A percentile compares a stretch with the other conserved stretches of the same genome.
phyloP scores from a whole-genome alignment of 1,139 yeast species.

The Lodderomyces margitis region DNA sequence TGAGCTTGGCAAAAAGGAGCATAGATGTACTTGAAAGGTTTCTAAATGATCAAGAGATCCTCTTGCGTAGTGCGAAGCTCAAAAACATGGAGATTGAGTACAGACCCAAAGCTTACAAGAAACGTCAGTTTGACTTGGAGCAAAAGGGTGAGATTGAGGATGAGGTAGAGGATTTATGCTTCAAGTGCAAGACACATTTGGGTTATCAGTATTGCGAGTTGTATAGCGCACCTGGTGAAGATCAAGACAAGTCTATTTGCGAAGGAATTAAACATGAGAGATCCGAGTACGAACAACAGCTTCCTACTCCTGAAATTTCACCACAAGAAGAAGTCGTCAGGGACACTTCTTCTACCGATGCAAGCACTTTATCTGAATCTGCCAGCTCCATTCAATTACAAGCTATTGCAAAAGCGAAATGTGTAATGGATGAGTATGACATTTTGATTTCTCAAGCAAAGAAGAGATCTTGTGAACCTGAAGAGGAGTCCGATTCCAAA shows the following conservation, averaged over 20 bases:
- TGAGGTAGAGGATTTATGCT: slow-evolving; percentile 37
- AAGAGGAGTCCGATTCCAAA: slow-evolving; percentile 3
- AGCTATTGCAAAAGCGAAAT: slow-evolving; percentile 7
- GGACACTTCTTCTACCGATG: background rate
- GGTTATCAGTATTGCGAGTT: slow-evolving; percentile 34
- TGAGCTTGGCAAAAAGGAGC: slow-evolving; percentile 24
- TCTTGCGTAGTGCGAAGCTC: slow-evolving; percentile 14
- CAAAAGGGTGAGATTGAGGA: slow-evolving; percentile 17
- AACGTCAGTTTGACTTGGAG: slow-evolving; percentile 8
- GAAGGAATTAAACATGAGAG: background rate
- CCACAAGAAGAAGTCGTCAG: slow-evolving; percentile 10
- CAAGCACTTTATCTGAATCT: slow-evolving; percentile 7
- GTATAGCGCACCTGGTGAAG: too few relatives aligned
- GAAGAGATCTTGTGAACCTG: slow-evolving; percentile 4
- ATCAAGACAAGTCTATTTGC: background rate
- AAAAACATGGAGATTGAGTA: slow-evolving; percentile 14
- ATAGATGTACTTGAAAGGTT: slow-evolving; percentile 27
- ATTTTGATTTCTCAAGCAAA: slow-evolving; percentile 18
- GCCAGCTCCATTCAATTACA: slow-evolving; percentile 9
- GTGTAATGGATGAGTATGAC: slow-evolving; percentile 21
- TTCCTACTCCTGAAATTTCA: slow-evolving; percentile 12
- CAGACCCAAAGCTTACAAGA: slow-evolving; percentile 14
- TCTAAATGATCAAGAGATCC: slow-evolving; percentile 17
- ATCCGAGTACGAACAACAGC: slow-evolving; percentile 3
- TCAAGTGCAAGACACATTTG: slow-evolving; percentile 38